Base-by-base conservation (phyloP, 2,329 filamentous ascomycete genomes). In the Dactylellina sp. region DNA sequence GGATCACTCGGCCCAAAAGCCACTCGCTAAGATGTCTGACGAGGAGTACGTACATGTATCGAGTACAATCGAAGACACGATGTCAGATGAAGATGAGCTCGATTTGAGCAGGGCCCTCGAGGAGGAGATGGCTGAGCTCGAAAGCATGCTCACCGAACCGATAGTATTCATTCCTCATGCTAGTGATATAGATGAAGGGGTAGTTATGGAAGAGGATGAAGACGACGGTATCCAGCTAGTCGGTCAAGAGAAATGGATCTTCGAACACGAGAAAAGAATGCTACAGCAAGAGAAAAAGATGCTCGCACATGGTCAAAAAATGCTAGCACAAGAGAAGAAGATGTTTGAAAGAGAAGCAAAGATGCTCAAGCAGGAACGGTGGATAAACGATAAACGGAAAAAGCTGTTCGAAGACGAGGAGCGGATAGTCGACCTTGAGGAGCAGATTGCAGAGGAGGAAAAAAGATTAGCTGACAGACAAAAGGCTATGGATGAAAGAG, bases 181-280 rank as follows among this genome's bases (percentile, higher is more conserved):
- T 18, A 50, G 39, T 18, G 50, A 57, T 9, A 46, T 50, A 22
- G 57, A 37, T 11, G 64, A 70, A 40, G 64, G 59, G 0, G 52
- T 57, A n/a, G 25, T 50, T 46, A 55, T 57, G 49, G 49, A 55
- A 7, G 68, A 72, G 12, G 60, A 61, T 7, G 53, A 60, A 32
- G 68, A 72, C 7, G 60, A 72, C 25, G 59, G 53, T 6, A 63
- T 64, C 35, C 59, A 39, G 22, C 52, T 72, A 25, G 18, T 72
- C 20, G 68, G 60, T 25, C 68, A 72, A 44, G 68, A 72, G 18
- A 72, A 72, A 55, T 72, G 68, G 68, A 65, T 64, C 39, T 72
- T 60, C 46, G 68, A 72, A 64, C 60, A 72, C 18, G 68, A 72
- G 47, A 59, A 57, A 32, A 53, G 46, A 14, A 72, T 72, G 68